Percentiles rank a stretch among this genome's conserved stretches.
These are phyloP conservation scores for Ceratobasidium sp. DNA, from an alignment of 1,284 basidiomycete genomes.

Conservation along the genomic window DNA sequence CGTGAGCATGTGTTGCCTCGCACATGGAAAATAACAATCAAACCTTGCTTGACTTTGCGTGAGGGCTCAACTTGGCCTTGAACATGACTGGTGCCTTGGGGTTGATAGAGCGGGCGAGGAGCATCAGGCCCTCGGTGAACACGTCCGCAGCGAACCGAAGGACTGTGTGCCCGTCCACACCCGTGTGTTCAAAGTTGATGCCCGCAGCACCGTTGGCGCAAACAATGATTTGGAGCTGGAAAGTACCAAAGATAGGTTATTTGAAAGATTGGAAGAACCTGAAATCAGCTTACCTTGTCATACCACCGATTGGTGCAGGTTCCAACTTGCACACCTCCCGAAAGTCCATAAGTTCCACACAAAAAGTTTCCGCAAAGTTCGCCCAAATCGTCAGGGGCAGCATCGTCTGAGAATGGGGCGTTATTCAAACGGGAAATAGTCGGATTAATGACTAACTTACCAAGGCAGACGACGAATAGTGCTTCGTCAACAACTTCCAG, in stretches of 20 bases:
- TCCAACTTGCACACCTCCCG: constrained; percentile 86
- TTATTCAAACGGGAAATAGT: background rate
- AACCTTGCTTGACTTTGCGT: constrained; percentile 73
- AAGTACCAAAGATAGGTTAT: background rate
- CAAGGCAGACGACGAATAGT: constrained; percentile 89
- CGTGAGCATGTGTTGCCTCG: constrained; percentile 9
- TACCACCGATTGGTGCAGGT: constrained; percentile 95
- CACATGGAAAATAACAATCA: background rate
- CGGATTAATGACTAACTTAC: background rate
- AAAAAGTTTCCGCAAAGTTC: constrained; percentile 92
- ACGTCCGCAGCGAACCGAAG: constrained; percentile 81
- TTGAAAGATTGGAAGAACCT: background rate
- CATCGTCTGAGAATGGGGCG: constrained; percentile 67
- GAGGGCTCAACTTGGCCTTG: constrained; percentile 85
- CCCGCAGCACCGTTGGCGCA: constrained; percentile 92
- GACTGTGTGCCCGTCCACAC: constrained; percentile 95
- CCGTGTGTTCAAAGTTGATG: constrained; percentile 98
- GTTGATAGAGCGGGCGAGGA: constrained; percentile 94
- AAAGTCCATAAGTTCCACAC: constrained; percentile 87
- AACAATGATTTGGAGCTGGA: constrained; percentile 90
- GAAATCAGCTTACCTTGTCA: constrained; percentile 48
- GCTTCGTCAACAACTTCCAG: constrained; percentile 81
- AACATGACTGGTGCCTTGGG: constrained; percentile 92
- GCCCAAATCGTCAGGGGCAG: constrained; percentile 72
- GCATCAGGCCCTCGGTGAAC: constrained; percentile 95